Percentiles rank a stretch among this genome's conserved stretches.
Conservation (phyloP, 257 asterid species). For the Solanum bulbocastanum region DNA sequence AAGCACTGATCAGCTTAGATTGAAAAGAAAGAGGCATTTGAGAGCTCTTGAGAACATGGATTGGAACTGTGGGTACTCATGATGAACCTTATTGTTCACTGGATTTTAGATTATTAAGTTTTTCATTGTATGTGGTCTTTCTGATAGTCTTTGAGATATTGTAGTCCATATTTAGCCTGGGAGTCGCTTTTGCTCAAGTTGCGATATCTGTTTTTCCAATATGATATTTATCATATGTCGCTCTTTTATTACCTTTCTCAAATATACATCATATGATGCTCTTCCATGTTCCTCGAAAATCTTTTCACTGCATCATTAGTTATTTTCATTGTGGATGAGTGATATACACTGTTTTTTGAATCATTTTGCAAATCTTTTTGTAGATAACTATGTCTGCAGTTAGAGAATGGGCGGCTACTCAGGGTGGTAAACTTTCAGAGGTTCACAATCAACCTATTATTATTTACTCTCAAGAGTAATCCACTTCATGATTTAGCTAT, state of each 20-base stretch:
- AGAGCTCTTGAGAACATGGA: background rate
- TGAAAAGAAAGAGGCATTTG: background rate
- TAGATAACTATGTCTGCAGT: constrained; percentile 99
- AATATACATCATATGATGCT: background rate
- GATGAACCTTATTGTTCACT: background rate
- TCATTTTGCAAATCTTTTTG: constrained; percentile 5
- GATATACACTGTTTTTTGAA: background rate
- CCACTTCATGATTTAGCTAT: background rate
- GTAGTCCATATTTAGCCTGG: background rate
- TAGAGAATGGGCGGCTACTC: constrained; percentile 99
- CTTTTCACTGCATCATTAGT: background rate
- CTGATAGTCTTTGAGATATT: background rate
- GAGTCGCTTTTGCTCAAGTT: background rate
- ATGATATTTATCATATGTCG: background rate
- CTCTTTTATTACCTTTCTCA: background rate
- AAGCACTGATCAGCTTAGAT: background rate
- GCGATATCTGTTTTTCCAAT: background rate
- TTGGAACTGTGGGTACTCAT: background rate
- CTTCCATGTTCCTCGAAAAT: background rate
- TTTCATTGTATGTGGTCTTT: background rate
- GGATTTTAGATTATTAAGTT: background rate
- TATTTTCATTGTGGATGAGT: background rate
- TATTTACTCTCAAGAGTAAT: background rate
- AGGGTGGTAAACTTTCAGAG: constrained; percentile 78
- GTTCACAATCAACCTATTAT: constrained; percentile 17